Conservation (phyloP, 345 rosid species). For the Firmiana major region DNA sequence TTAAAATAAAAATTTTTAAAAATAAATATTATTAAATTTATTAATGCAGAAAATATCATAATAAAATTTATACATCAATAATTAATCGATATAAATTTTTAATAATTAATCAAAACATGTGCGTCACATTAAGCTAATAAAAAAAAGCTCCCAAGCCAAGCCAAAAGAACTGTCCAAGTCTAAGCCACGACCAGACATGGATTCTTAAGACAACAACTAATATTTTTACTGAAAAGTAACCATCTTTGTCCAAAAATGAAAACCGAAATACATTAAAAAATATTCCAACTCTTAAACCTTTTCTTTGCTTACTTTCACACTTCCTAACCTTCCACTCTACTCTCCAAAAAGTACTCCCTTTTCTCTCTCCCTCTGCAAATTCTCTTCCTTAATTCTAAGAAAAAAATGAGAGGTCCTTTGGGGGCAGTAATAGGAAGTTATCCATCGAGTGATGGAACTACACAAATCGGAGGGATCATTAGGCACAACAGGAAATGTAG, state of each 20-base stretch:
- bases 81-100: no score
- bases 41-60: no score
- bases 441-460: conserved; percentile 86
- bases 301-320: no score
- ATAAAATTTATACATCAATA: no score
- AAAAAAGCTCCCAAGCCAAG: not conserved
- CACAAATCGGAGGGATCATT: conserved; percentile 75
- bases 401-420: conserved; percentile 59
- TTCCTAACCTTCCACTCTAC: conserved; percentile 22
- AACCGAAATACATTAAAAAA: no score
- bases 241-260: no score
- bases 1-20: no score
- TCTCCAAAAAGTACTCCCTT: conserved; percentile 5
- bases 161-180: not conserved
- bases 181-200: conserved; percentile 4
- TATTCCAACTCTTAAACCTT: no score
- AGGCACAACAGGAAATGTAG: conserved; percentile 90
- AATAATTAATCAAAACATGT: no score
- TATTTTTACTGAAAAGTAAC: not conserved
- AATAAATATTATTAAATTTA: no score
- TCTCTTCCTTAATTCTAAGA: not conserved
- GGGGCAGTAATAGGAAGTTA: conserved; percentile 90
- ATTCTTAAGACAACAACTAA: not conserved
- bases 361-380: not conserved
- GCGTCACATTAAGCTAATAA: no score